Evolutionary conservation across 768 basidiomycete genomes (phyloP).

Genomic region (Leccinellum luteum): DNA sequence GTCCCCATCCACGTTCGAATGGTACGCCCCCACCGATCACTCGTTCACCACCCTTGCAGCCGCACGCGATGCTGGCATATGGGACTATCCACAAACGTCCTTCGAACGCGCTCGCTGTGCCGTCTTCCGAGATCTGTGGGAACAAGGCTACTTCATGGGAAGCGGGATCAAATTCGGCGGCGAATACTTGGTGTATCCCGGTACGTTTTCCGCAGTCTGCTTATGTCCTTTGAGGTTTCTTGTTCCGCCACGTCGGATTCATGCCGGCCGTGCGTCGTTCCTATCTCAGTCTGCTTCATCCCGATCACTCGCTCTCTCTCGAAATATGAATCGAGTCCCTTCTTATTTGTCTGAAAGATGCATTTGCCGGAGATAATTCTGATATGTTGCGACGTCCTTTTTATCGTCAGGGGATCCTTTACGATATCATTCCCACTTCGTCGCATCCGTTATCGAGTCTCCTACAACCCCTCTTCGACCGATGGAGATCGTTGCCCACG

Average conservation of each 20-base stretch:
- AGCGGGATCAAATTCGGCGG: slow-evolving; percentile 93
- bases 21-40: slow-evolving; percentile 55
- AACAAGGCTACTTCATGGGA: slow-evolving; percentile 84
- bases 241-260: not conserved
- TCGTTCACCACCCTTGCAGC: slow-evolving; percentile 54
- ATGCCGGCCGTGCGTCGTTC: not conserved
- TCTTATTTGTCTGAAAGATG: not conserved
- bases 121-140: slow-evolving; percentile 80
- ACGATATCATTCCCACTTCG: slow-evolving; percentile 96
- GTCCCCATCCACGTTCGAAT: slow-evolving; percentile 54
- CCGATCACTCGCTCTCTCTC: not conserved
- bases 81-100: slow-evolving; percentile 68
- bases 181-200: slow-evolving; percentile 95
- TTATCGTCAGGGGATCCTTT: slow-evolving; percentile 75
- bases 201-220: slow-evolving; percentile 39
- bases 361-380: slow-evolving; percentile 6
- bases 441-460: slow-evolving; percentile 75
- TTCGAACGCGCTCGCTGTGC: slow-evolving; percentile 72
- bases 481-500: slow-evolving; percentile 95
- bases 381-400: slow-evolving; percentile 1
- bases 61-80: slow-evolving; percentile 68
- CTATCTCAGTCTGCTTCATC: not conserved
- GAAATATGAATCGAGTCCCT: not conserved
- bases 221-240: not conserved
- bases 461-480: slow-evolving; percentile 61